Conservation (phyloP, 257 asterid genomes). For the Fraxinus americana region DNA sequence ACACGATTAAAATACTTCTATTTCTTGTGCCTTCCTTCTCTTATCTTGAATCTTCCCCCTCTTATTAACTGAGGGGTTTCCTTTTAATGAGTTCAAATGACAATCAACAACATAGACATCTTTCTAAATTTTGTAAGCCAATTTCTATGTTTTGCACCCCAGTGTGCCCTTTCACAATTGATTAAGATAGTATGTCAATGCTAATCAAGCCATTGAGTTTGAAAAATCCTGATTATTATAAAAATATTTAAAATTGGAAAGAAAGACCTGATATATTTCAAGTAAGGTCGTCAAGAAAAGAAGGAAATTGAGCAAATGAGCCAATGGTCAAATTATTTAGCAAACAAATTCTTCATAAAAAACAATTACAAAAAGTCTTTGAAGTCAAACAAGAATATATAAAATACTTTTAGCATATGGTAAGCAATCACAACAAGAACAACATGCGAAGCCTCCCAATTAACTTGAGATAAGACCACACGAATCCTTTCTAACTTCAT, state of each 20-base stretch:
- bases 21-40: not conserved
- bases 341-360: not conserved
- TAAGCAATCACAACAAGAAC: not conserved
- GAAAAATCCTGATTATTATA: not conserved
- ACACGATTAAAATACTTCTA: not conserved
- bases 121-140: not conserved
- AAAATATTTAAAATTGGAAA: too few relatives aligned
- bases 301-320: not conserved
- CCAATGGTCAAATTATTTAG: not conserved
- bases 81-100: not conserved
- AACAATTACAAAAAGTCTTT: not conserved
- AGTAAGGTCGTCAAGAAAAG: not conserved
- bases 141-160: not conserved
- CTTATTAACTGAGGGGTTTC: not conserved
- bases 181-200: not conserved
- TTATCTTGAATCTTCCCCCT: not conserved
- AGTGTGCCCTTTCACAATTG: not conserved
- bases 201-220: not conserved
- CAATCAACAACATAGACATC: slow-evolving; percentile 1
- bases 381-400: not conserved
- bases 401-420: too few relatives aligned
- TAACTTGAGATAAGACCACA: not conserved
- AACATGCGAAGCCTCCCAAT: not conserved
- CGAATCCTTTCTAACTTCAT: not conserved
- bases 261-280: not conserved